Evolutionary conservation across 2,329 filamentous ascomycete species (phyloP).

Genomic region (Alternaria novae-zelandiae): DNA sequence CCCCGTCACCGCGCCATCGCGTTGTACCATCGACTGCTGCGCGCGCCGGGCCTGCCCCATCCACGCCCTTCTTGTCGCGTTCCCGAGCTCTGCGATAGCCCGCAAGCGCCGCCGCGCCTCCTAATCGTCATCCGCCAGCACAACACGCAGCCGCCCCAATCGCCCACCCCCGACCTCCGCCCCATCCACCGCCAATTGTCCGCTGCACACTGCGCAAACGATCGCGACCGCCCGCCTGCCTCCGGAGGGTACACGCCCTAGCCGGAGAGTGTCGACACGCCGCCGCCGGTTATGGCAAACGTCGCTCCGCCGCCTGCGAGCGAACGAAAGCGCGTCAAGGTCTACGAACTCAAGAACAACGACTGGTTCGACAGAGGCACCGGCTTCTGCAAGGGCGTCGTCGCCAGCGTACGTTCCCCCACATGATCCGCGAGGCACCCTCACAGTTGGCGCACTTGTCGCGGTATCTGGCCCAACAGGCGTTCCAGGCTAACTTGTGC

Average conservation of each 20-base stretch:
- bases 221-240: constrained; percentile 38
- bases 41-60: constrained; percentile 2
- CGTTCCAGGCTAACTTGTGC: constrained; percentile 50
- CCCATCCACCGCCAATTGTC: constrained; percentile 19
- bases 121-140: constrained; percentile 26
- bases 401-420: constrained; percentile 68
- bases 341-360: constrained; percentile 97
- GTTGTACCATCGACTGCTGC: constrained; percentile 5
- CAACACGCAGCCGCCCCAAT: constrained; percentile 17
- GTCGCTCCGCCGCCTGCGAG: constrained; percentile 53
- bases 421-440: not conserved
- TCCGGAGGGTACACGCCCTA: constrained; percentile 24
- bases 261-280: constrained; percentile 37
- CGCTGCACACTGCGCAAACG: constrained; percentile 26
- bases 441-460: constrained; percentile 16
- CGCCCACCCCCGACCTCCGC: constrained; percentile 21
- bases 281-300: constrained; percentile 15
- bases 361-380: constrained; percentile 99
- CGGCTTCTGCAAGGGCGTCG: constrained; percentile 86
- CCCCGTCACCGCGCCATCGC: constrained; percentile 17
- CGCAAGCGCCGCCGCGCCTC: constrained; percentile 16
- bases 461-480: constrained; percentile 13
- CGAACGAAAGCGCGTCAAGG: constrained; percentile 80
- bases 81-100: constrained; percentile 9
- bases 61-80: constrained; percentile 3